Percentiles rank a stretch among this genome's conserved stretches.
phyloP scores from a whole-genome alignment of 2,329 filamentous ascomycete genomes.

The Aspergillus sp. region DNA sequence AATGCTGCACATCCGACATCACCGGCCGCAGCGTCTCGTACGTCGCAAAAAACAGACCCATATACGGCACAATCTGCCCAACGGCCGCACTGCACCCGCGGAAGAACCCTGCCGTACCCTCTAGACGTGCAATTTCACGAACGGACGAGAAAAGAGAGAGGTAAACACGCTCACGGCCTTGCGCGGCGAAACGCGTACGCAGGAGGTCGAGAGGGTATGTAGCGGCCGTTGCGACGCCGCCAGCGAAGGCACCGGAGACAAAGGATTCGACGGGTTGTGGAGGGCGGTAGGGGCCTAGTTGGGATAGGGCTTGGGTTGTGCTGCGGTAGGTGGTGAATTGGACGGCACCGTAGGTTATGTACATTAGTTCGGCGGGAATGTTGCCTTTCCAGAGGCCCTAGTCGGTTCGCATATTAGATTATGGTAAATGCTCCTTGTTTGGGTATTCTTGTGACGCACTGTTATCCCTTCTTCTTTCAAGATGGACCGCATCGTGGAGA shows the following conservation, averaged over 20 bases:
- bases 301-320: constrained; percentile 60
- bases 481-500: constrained; percentile 70
- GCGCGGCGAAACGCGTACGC: constrained; percentile 92
- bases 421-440: not conserved
- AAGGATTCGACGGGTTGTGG: constrained; percentile 71
- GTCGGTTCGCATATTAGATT: constrained; percentile 1
- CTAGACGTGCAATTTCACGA: constrained; percentile 63
- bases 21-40: constrained; percentile 70
- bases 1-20: constrained; percentile 37
- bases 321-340: constrained; percentile 88
- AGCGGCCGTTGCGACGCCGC: constrained; percentile 69
- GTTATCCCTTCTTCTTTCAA: constrained; percentile 73
- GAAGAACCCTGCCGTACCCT: constrained; percentile 78
- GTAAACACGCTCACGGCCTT: constrained; percentile 78
- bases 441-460: constrained; percentile 25
- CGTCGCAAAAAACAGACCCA: constrained; percentile 89
- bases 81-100: constrained; percentile 75
- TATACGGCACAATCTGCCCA: constrained; percentile 86
- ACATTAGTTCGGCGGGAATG: constrained; percentile 88
- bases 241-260: constrained; percentile 72
- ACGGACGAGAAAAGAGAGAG: constrained; percentile 62
- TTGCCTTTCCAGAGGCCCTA: constrained; percentile 92
- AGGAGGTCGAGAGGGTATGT: constrained; percentile 94
- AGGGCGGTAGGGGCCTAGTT: constrained; percentile 45
- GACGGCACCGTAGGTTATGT: constrained; percentile 79